These are phyloP conservation scores for Fremontodendron californicum DNA, from an alignment of 345 rosid species.

Conservation along the genomic window DNA sequence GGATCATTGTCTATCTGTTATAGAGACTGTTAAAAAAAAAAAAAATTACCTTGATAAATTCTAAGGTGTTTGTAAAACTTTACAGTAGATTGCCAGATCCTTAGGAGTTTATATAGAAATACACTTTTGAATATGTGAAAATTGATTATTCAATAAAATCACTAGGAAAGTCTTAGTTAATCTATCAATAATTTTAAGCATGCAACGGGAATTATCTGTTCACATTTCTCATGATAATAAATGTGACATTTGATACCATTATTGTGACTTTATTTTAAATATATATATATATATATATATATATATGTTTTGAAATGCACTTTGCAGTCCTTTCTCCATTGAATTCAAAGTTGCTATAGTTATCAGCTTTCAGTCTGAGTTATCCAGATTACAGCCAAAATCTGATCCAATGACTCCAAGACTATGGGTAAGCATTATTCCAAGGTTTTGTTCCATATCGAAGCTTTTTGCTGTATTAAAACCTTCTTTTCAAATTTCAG, in stretches of 20 bases:
- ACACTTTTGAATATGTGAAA: background rate
- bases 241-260: background rate
- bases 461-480: slow-evolving; percentile 16
- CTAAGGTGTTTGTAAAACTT: background rate
- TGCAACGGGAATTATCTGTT: background rate
- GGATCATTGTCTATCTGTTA: too few species aligned
- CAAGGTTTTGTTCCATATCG: background rate
- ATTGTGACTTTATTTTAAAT: background rate
- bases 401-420: slow-evolving; percentile 86
- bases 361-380: slow-evolving; percentile 62
- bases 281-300: background rate
- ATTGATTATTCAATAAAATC: background rate
- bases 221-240: background rate
- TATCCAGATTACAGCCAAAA: slow-evolving; percentile 57
- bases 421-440: slow-evolving; percentile 62
- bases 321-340: slow-evolving; percentile 73
- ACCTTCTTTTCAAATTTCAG: slow-evolving; percentile 35
- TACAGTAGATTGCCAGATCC: background rate
- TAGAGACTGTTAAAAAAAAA: too few species aligned
- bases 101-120: background rate
- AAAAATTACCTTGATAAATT: background rate
- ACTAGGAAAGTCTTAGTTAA: background rate
- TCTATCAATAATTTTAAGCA: background rate
- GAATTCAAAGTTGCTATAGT: slow-evolving; percentile 77
- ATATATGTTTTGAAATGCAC: background rate